Conservation (phyloP, 108 stramenopile genomes). For the Pseudonitzschia pungens region DNA sequence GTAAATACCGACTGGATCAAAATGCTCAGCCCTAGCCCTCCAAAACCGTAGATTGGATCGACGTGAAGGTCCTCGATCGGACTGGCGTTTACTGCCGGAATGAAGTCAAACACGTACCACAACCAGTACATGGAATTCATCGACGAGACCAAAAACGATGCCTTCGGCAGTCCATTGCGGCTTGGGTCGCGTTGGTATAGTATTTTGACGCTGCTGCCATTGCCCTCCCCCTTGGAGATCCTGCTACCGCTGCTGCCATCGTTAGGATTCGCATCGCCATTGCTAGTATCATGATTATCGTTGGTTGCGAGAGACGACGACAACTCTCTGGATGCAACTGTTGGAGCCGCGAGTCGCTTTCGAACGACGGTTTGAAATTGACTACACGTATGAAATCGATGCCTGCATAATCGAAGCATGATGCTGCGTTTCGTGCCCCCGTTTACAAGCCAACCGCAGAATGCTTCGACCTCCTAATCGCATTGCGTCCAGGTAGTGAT, state of each 20-base stretch:
- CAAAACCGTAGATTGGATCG: constrained; percentile 9
- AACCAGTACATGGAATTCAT: constrained; percentile 17
- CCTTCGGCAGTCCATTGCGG: constrained; percentile 4
- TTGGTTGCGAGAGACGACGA: neutral
- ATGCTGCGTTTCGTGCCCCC: no score
- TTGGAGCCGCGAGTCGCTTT: no score
- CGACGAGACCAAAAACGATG: constrained; percentile 16
- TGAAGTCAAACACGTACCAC: constrained; percentile 18
- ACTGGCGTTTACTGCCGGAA: constrained; percentile 11
- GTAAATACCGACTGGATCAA: constrained; percentile 17
- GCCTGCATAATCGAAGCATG: no score
- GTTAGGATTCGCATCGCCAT: neutral
- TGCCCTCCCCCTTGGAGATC: neutral
- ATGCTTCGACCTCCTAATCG: no score
- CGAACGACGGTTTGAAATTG: no score
- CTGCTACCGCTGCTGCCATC: neutral
- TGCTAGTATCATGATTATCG: no score
- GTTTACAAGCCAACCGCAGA: no score
- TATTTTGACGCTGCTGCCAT: neutral
- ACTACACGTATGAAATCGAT: no score
- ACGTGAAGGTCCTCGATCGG: constrained; percentile 9
- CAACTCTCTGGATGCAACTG: neutral
- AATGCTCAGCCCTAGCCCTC: constrained; percentile 10
- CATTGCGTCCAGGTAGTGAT: no score
- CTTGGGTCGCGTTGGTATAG: constrained; percentile 10